Evolutionary conservation across 768 basidiomycete species (phyloP).

Genomic region (Suillus hirtellus): DNA sequence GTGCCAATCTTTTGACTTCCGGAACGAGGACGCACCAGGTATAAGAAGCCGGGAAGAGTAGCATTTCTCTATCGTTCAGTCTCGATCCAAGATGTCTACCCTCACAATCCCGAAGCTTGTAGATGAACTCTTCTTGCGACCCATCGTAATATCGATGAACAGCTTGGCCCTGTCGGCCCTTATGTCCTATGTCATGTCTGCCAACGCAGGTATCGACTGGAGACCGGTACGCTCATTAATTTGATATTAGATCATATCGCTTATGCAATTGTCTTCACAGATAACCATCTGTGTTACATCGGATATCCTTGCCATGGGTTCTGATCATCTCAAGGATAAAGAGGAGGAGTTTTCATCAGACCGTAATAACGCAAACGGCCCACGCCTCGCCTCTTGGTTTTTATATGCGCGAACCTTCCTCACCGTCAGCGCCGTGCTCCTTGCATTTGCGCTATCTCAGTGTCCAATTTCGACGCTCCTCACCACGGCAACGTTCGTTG

Average conservation of each 20-base stretch:
- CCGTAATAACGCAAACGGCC: background rate
- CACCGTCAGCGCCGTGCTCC: background rate
- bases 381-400: background rate
- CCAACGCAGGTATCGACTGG: background rate
- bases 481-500: background rate
- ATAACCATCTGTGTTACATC: background rate
- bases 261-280: background rate
- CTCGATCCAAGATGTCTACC: background rate
- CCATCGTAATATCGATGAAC: slow-evolving; percentile 1
- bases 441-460: background rate
- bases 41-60: background rate
- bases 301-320: background rate
- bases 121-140: slow-evolving; percentile 1
- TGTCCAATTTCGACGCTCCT: background rate
- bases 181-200: background rate
- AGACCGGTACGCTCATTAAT: background rate
- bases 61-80: background rate
- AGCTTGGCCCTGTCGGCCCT: background rate
- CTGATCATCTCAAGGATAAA: background rate
- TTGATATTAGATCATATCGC: background rate
- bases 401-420: background rate
- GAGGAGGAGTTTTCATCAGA: background rate
- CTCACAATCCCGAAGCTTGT: background rate
- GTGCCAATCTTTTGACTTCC: background rate
- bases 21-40: background rate